These are phyloP conservation scores for Pichia inconspicua DNA, from an alignment of 1,139 yeast species.

Conservation along the genomic window DNA sequence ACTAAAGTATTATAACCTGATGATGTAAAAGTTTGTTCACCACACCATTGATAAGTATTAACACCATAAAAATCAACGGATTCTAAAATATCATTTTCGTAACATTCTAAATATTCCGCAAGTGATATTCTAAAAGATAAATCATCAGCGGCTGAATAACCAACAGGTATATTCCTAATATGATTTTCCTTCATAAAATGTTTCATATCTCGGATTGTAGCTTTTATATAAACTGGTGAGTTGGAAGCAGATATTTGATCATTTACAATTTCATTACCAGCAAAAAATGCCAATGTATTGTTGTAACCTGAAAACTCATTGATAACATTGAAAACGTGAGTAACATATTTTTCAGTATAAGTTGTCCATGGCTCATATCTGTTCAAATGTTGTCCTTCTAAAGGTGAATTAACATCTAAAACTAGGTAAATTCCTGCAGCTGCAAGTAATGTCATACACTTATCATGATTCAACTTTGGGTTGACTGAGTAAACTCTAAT, in stretches of 20 bases:
- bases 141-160: constrained; percentile 96
- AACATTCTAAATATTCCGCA: constrained; percentile 77
- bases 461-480: constrained; percentile 76
- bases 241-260: constrained; percentile 65
- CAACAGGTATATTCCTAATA: constrained; percentile 73
- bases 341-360: constrained; percentile 60
- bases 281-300: constrained; percentile 87
- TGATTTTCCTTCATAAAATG: constrained; percentile 51
- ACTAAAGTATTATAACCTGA: constrained; percentile 80
- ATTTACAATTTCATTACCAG: constrained; percentile 89
- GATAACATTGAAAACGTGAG: constrained; percentile 70
- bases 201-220: constrained; percentile 75
- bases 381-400: constrained; percentile 67
- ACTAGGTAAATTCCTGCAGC: constrained; percentile 87
- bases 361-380: constrained; percentile 87
- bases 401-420: constrained; percentile 85
- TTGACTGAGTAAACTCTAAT: constrained; percentile 82
- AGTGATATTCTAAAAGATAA: constrained; percentile 64
- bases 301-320: constrained; percentile 80
- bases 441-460: constrained; percentile 86
- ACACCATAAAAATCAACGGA: constrained; percentile 90
- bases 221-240: constrained; percentile 68
- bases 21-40: constrained; percentile 68
- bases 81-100: constrained; percentile 43
- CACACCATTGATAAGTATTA: constrained; percentile 97